A percentile compares a stretch with the other conserved stretches of the same genome.
These are phyloP conservation scores for Paratinospora sagittata DNA, from an alignment of 164 flowering plant species.

Conservation along the genomic window DNA sequence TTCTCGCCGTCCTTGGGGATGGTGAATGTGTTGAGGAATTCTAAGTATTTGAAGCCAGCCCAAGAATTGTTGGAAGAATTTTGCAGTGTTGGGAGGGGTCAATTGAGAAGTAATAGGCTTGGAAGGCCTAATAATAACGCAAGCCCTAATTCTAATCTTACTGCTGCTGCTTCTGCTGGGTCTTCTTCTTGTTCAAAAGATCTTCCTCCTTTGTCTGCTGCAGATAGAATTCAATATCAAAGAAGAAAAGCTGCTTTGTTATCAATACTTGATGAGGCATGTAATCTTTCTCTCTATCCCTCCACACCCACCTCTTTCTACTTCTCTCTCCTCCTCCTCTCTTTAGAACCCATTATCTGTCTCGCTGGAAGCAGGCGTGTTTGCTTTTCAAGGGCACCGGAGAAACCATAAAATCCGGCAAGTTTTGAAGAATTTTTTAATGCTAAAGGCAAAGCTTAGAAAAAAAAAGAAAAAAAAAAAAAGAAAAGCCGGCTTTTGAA, in stretches of 20 bases:
- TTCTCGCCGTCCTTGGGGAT: constrained; percentile 28
- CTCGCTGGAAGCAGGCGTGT: too few relatives aligned
- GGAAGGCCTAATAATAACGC: background rate
- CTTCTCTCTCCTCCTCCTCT: too few relatives aligned
- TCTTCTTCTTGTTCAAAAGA: constrained; percentile 52
- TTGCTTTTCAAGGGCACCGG: background rate
- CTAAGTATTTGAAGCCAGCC: constrained; percentile 61
- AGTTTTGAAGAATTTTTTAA: constrained; percentile 5
- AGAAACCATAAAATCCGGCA: constrained; percentile 23
- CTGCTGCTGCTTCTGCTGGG: constrained; percentile 23
- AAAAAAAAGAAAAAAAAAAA: background rate
- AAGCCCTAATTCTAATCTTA: constrained; percentile 43
- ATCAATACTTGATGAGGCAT: constrained; percentile 92
- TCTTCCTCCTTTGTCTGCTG: constrained; percentile 53
- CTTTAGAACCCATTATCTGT: too few relatives aligned
- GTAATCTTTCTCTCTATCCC: constrained; percentile 32
- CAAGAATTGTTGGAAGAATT: constrained; percentile 80
- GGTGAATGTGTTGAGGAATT: constrained; percentile 47
- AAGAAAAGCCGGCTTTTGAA: constrained; percentile 31
- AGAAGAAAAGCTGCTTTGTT: constrained; percentile 79
- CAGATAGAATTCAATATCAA: constrained; percentile 78
- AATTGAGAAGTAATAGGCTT: constrained; percentile 45
- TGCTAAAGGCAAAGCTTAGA: background rate
- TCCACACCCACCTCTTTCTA: constrained; percentile 1
- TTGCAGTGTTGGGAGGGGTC: constrained; percentile 79